A percentile compares a stretch with the other conserved stretches of the same genome.
phyloP scores from a whole-genome alignment of 176 grass and related monocot genomes.

The Oryza nivara region DNA sequence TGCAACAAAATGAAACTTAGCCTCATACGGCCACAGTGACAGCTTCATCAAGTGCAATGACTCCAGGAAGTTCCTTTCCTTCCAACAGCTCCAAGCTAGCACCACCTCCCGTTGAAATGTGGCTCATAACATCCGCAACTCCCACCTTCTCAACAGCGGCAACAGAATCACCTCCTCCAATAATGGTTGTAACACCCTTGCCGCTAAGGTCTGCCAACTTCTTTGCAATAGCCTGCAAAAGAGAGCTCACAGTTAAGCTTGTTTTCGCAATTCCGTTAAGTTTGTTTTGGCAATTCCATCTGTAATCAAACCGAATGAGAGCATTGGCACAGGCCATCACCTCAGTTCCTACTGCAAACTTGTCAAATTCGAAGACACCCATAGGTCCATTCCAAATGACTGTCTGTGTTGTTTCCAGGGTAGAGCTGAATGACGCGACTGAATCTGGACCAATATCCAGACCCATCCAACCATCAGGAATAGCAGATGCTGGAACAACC shows the following conservation, averaged over 20 bases:
- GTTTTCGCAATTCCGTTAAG: slow-evolving; percentile 4
- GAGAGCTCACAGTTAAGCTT: slow-evolving; percentile 16
- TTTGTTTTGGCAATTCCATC: slow-evolving; percentile 19
- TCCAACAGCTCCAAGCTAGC: slow-evolving; percentile 81
- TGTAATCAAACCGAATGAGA: slow-evolving; percentile 19
- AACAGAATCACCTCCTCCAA: slow-evolving; percentile 80
- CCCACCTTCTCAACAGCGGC: slow-evolving; percentile 82
- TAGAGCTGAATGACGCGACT: slow-evolving; percentile 52
- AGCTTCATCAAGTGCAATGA: slow-evolving; percentile 64
- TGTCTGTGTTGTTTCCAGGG: slow-evolving; percentile 68
- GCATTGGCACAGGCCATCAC: slow-evolving; percentile 31
- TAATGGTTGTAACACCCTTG: slow-evolving; percentile 76
- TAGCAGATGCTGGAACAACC: slow-evolving; percentile 58
- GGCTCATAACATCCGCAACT: slow-evolving; percentile 82
- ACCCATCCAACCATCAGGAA: slow-evolving; percentile 90
- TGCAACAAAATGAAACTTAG: slow-evolving; percentile 47
- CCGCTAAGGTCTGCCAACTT: slow-evolving; percentile 74
- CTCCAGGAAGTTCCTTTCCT: slow-evolving; percentile 78
- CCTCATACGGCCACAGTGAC: slow-evolving; percentile 53
- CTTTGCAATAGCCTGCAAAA: slow-evolving; percentile 63
- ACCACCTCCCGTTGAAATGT: slow-evolving; percentile 79
- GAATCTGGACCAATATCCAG: slow-evolving; percentile 74
- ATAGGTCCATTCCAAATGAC: slow-evolving; percentile 80
- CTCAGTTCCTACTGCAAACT: slow-evolving; percentile 69
- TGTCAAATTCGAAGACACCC: slow-evolving; percentile 83